phyloP scores from a whole-genome alignment of 2,329 filamentous ascomycete species.

The Penicillium paneum region DNA sequence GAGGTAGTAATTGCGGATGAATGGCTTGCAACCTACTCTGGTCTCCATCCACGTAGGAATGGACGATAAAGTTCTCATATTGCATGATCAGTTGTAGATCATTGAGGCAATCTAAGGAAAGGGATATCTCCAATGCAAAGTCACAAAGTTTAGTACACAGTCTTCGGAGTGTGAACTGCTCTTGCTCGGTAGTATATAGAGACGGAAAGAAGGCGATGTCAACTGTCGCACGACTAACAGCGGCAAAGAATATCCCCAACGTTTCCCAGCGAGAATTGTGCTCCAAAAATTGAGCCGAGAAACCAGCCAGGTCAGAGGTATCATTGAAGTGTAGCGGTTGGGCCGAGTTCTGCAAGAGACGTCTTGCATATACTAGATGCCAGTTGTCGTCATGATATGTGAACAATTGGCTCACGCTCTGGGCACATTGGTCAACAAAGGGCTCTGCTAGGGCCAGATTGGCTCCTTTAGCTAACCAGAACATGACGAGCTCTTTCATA shows the following conservation, averaged over 20 bases:
- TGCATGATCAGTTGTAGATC: conserved; percentile 47
- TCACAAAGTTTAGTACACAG: conserved; percentile 32
- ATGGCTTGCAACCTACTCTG: conserved; percentile 36
- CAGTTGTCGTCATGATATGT: conserved; percentile 22
- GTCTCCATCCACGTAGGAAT: conserved; percentile 45
- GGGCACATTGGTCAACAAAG: conserved; percentile 22
- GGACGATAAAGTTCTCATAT: conserved; percentile 49
- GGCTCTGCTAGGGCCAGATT: conserved; percentile 27
- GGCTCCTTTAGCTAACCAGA: conserved; percentile 27
- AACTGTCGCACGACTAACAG: conserved; percentile 35
- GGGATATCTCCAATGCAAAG: conserved; percentile 37
- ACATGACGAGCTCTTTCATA: conserved; percentile 25
- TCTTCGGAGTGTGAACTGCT: conserved; percentile 26
- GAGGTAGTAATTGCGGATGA: background rate
- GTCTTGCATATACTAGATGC: conserved; percentile 24
- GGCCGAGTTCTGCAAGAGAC: conserved; percentile 22
- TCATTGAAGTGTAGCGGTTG: conserved; percentile 16
- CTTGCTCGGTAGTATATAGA: conserved; percentile 28
- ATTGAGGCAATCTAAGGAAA: conserved; percentile 38
- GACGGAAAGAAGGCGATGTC: conserved; percentile 31
- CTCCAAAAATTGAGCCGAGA: conserved; percentile 24
- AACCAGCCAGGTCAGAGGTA: conserved; percentile 14
- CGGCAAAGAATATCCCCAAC: conserved; percentile 39
- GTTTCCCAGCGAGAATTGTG: conserved; percentile 40
- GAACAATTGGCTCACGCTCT: conserved; percentile 25